Conservation (phyloP, 2,329 filamentous ascomycete species). For the Parasarocladium wereldwijsianum region DNA sequence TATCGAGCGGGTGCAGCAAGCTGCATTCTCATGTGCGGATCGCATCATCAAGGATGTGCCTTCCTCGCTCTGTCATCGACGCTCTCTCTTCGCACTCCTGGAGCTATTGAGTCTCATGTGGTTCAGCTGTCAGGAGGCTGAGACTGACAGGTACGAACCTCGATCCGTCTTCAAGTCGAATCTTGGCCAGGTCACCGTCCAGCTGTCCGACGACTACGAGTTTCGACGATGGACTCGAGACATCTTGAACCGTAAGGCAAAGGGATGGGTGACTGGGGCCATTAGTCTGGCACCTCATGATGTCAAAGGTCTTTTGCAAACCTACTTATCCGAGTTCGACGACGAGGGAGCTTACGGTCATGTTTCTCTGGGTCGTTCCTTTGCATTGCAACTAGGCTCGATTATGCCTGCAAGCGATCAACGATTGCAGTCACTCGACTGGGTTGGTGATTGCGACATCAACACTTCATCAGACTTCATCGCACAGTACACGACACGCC, state of each 20-base stretch:
- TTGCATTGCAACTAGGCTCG: conserved; percentile 85
- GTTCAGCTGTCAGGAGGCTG: conserved; percentile 83
- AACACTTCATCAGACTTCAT: conserved; percentile 94
- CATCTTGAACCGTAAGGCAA: conserved; percentile 61
- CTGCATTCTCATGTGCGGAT: conserved; percentile 70
- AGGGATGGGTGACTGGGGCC: conserved; percentile 63
- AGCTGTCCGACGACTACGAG: conserved; percentile 85
- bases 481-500: conserved; percentile 90
- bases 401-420: conserved; percentile 77
- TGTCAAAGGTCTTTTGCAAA: conserved; percentile 88
- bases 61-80: conserved; percentile 77
- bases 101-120: conserved; percentile 92
- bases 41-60: conserved; percentile 74
- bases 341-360: conserved; percentile 86
- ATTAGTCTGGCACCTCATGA: conserved; percentile 81
- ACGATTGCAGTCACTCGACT: conserved; percentile 67
- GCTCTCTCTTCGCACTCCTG: conserved; percentile 80
- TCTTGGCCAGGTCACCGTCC: conserved; percentile 65
- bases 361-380: conserved; percentile 81
- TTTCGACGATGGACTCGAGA: conserved; percentile 71
- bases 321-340: conserved; percentile 88
- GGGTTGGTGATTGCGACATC: conserved; percentile 56
- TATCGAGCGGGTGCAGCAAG: conserved; percentile 79
- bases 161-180: conserved; percentile 65
- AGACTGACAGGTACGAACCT: conserved; percentile 87